Conservation (phyloP, 1,284 basidiomycete genomes). For the Ceratobasidium sp. region DNA sequence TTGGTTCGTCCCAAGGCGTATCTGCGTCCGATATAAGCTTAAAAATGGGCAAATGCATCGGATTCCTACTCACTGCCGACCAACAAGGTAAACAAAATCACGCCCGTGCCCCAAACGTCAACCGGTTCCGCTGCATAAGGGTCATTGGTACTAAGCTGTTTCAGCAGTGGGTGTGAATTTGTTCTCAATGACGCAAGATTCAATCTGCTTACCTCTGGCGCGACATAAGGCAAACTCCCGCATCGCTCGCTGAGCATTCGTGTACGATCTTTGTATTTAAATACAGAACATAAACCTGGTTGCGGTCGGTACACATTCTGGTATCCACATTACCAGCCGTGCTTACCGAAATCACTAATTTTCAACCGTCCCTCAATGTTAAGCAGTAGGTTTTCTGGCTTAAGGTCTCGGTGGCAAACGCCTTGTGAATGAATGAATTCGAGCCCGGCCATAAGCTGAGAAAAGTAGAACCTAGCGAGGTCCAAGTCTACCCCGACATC, state of each 20-base stretch:
- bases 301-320: not conserved
- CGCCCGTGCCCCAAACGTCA: slow-evolving; percentile 95
- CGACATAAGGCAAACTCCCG: slow-evolving; percentile 95
- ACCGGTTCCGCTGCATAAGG: slow-evolving; percentile 92
- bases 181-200: not conserved
- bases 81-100: slow-evolving; percentile 94
- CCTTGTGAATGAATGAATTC: slow-evolving; percentile 88
- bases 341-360: slow-evolving; percentile 89
- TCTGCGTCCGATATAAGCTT: slow-evolving; percentile 63
- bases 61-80: slow-evolving; percentile 80
- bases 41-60: not conserved
- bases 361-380: slow-evolving; percentile 85
- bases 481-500: slow-evolving; percentile 90
- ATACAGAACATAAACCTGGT: slow-evolving; percentile 79
- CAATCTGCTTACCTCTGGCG: slow-evolving; percentile 76
- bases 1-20: slow-evolving; percentile 98
- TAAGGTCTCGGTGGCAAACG: slow-evolving; percentile 95
- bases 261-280: slow-evolving; percentile 87
- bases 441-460: slow-evolving; percentile 84
- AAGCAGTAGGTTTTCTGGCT: slow-evolving; percentile 93
- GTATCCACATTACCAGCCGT: not conserved
- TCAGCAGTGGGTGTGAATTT: not conserved
- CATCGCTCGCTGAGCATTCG: slow-evolving; percentile 84
- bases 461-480: slow-evolving; percentile 91
- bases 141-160: slow-evolving; percentile 47